Conservation (phyloP, 2,329 filamentous ascomycete species). For the Stachybotrys chartarum region DNA sequence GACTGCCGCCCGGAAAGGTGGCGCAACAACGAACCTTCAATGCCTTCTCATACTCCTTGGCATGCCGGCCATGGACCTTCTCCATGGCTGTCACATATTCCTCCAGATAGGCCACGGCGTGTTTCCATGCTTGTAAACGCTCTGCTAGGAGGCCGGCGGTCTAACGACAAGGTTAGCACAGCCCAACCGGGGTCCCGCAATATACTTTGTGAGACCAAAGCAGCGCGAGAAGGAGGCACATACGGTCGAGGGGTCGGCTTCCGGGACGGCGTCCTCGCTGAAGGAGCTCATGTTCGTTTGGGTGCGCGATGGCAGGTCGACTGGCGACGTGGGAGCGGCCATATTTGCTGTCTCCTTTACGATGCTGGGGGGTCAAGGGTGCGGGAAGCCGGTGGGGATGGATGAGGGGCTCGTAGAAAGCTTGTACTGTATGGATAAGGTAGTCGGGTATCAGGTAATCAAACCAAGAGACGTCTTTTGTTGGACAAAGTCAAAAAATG, state of each 20-base stretch:
- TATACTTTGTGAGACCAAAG: too few species aligned
- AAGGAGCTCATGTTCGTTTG: conserved; percentile 36
- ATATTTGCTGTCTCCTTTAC: conserved; percentile 6
- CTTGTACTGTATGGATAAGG: not conserved
- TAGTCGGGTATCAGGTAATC: not conserved
- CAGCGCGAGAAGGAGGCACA: conserved; percentile 14
- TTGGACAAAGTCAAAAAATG: too few species aligned
- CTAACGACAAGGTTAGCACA: conserved; percentile 27
- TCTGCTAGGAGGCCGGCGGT: conserved; percentile 77
- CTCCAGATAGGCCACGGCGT: conserved; percentile 84
- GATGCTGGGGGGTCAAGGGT: not conserved
- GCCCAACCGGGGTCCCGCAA: too few species aligned
- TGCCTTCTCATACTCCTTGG: conserved; percentile 93
- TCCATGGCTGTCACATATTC: conserved; percentile 82
- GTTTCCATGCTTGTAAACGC: conserved; percentile 91
- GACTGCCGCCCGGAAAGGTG: not conserved
- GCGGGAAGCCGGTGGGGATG: not conserved
- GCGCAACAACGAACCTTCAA: conserved; percentile 57
- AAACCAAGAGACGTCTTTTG: too few species aligned
- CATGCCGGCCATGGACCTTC: conserved; percentile 75
- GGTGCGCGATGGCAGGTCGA: conserved; percentile 37
- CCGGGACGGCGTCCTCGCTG: conserved; percentile 52
- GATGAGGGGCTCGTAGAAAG: not conserved
- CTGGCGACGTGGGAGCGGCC: conserved; percentile 21
- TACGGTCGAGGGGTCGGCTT: conserved; percentile 51